phyloP scores from a whole-genome alignment of 371 early-diverging fungal species.

The Thermomucor indicae-seudaticae region DNA sequence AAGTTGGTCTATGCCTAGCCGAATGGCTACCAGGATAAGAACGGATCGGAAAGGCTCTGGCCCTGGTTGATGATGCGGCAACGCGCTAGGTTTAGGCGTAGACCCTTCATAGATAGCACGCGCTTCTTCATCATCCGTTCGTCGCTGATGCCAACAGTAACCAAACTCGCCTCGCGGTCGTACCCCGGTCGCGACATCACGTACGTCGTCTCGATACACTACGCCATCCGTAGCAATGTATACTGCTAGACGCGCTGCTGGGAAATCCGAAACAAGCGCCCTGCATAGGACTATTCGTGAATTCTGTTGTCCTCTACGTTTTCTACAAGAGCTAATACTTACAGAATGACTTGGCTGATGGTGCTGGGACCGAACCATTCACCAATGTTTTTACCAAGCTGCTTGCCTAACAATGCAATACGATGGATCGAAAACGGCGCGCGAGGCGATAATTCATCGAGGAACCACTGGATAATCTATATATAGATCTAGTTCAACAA shows the following conservation, averaged over 20 bases:
- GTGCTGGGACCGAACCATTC: conserved; percentile 97
- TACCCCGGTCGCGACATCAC: conserved; percentile 33
- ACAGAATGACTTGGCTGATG: conserved; percentile 87
- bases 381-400: conserved; percentile 86
- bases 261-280: conserved; percentile 63
- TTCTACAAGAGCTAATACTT: conserved; percentile 18
- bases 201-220: conserved; percentile 62
- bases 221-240: conserved; percentile 75
- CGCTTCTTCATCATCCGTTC: conserved; percentile 20
- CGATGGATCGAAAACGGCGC: conserved; percentile 91
- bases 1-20: conserved; percentile 83
- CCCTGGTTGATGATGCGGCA: conserved; percentile 9
- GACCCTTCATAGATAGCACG: conserved; percentile 24
- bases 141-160: conserved; percentile 5
- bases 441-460: conserved; percentile 72
- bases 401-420: conserved; percentile 81
- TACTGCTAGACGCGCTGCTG: conserved; percentile 57
- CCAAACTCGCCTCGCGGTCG: conserved; percentile 36
- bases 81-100: conserved; percentile 2
- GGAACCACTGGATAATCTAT: conserved; percentile 78
- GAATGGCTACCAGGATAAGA: conserved; percentile 81
- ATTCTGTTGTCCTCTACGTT: background rate
- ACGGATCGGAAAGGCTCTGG: conserved; percentile 53
- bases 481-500: conserved; percentile 1
- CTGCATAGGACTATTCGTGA: conserved; percentile 25